Evolutionary conservation across 768 basidiomycete species (phyloP).

Genomic region (Gloeopeniophorella convolvens): DNA sequence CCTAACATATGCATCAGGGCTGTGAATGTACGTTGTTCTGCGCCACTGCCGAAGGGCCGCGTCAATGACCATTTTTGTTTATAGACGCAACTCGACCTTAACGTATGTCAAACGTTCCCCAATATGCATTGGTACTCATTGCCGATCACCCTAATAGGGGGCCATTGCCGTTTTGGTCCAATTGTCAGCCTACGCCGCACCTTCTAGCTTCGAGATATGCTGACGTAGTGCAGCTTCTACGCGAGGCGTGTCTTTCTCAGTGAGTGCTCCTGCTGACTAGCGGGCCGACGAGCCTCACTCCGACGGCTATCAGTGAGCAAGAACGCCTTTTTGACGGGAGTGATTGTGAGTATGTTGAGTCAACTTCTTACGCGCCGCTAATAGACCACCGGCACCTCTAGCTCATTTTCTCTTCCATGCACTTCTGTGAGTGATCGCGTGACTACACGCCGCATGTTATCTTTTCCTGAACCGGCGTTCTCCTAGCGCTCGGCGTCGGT

Average conservation of each 20-base stretch:
- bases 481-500: constrained; percentile 22
- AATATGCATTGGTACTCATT: not conserved
- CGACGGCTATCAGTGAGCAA: not conserved
- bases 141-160: not conserved
- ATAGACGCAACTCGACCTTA: not conserved
- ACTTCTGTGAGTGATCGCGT: constrained; percentile 34
- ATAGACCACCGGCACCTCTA: not conserved
- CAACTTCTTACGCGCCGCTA: not conserved
- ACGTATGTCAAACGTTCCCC: not conserved
- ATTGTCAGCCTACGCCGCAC: not conserved
- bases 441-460: not conserved
- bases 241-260: constrained; percentile 2
- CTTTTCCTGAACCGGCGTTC: not conserved
- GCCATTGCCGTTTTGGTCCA: not conserved
- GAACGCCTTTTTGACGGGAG: not conserved
- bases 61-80: not conserved
- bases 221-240: not conserved
- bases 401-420: constrained; percentile 34
- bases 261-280: not conserved
- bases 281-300: not conserved
- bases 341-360: not conserved
- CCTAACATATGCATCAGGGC: constrained; percentile 10
- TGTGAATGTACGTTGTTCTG: constrained; percentile 19
- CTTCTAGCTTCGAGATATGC: not conserved
- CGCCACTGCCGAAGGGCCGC: constrained; percentile 23